These are phyloP conservation scores for Aspergillus pseudotamarii DNA, from an alignment of 2,329 filamentous ascomycete species.

Conservation along the genomic window DNA sequence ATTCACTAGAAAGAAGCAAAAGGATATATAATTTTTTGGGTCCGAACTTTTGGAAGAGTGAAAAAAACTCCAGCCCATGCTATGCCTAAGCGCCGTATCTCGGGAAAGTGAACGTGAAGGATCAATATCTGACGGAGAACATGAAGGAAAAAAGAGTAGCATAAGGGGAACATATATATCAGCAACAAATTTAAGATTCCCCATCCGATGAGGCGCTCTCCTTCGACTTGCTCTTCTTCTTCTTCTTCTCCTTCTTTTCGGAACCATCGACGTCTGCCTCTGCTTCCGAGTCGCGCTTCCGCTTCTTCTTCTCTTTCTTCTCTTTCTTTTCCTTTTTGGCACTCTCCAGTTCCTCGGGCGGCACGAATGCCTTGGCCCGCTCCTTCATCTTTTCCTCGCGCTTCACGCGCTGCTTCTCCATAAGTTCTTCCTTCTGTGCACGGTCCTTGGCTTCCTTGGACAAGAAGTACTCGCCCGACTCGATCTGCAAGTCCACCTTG, in stretches of 20 bases:
- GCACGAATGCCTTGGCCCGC: constrained; percentile 81
- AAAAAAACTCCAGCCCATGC: constrained; percentile 42
- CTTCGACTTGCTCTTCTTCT: constrained; percentile 45
- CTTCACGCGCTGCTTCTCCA: constrained; percentile 83
- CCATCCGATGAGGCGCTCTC: constrained; percentile 27
- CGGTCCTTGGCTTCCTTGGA: constrained; percentile 90
- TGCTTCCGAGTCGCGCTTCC: constrained; percentile 39
- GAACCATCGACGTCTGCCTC: constrained; percentile 35
- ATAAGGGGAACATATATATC: constrained; percentile 16
- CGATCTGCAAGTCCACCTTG: constrained; percentile 97
- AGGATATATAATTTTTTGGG: background rate
- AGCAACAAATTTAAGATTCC: constrained; percentile 22
- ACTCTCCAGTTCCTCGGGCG: constrained; percentile 73
- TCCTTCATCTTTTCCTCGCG: constrained; percentile 87
- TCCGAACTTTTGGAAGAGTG: constrained; percentile 3
- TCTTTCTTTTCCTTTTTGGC: constrained; percentile 50
- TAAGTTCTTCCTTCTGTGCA: constrained; percentile 73
- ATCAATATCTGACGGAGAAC: constrained; percentile 2
- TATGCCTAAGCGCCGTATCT: constrained; percentile 39
- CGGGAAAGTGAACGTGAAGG: constrained; percentile 6
- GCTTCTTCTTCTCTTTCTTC: constrained; percentile 49
- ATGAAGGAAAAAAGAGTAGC: constrained; percentile 13
- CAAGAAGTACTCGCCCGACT: constrained; percentile 95
- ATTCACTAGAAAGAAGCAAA: background rate
- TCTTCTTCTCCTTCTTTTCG: constrained; percentile 65